Evolutionary conservation across 208 protist species (phyloP).

Genomic region (Crithidia thermophila): DNA sequence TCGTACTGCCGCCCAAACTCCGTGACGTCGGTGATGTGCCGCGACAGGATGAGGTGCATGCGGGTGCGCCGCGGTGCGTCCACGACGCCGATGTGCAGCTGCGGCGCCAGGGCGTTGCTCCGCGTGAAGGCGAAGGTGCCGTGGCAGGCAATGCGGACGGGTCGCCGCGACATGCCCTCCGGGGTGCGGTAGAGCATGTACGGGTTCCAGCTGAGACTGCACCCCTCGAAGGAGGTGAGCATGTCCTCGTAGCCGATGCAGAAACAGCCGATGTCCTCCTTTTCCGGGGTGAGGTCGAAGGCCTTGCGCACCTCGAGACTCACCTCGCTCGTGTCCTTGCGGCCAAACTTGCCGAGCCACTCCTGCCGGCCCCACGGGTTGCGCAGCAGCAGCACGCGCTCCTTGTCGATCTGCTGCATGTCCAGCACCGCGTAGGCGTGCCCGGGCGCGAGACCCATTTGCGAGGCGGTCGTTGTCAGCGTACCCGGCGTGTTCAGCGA

Average conservation of each 20-base stretch:
- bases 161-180: constrained; percentile 54
- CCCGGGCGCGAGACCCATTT: constrained; percentile 41
- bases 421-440: constrained; percentile 85
- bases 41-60: constrained; percentile 85
- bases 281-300: constrained; percentile 46
- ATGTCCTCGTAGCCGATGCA: constrained; percentile 85
- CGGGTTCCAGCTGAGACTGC: constrained; percentile 88
- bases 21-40: constrained; percentile 70
- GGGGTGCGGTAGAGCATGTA: constrained; percentile 77
- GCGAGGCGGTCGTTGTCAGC: constrained; percentile 27
- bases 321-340: constrained; percentile 47
- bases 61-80: constrained; percentile 54
- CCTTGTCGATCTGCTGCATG: constrained; percentile 50
- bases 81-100: constrained; percentile 82
- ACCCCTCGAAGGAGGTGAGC: constrained; percentile 59
- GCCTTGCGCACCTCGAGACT: constrained; percentile 42
- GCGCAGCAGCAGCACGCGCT: constrained; percentile 68
- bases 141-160: constrained; percentile 77
- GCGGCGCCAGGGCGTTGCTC: constrained; percentile 62
- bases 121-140: constrained; percentile 45
- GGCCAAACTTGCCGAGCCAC: constrained; percentile 62
- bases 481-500: constrained; percentile 57
- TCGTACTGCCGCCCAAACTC: constrained; percentile 74
- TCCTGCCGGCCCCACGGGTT: constrained; percentile 83
- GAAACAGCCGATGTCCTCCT: constrained; percentile 78